Percentiles rank a stretch among this genome's conserved stretches.
Conservation (phyloP, 345 rosid species). For the Lenwebbia sp. region DNA sequence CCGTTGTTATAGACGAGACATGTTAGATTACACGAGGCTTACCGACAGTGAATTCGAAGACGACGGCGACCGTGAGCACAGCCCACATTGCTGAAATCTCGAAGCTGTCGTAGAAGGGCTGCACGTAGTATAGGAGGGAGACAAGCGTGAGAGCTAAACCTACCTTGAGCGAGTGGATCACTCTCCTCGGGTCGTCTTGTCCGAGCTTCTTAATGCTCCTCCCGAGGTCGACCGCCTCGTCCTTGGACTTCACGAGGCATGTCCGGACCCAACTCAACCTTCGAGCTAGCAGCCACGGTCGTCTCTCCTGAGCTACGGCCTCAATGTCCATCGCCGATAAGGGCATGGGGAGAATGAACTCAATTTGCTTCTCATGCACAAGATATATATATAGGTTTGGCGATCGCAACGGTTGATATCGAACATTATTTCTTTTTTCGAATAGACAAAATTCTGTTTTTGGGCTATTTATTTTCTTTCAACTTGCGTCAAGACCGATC, state of each 20-base stretch:
- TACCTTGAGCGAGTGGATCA: conserved; percentile 65
- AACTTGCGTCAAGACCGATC: no score
- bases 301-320: conserved; percentile 1
- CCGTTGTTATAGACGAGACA: not conserved
- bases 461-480: no score
- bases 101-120: conserved; percentile 55
- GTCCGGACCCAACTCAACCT: conserved; percentile 15
- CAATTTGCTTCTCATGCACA: conserved; percentile 18
- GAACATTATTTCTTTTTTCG: no score
- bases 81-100: conserved; percentile 86
- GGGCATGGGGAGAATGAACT: not conserved
- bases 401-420: no score
- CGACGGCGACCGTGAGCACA: conserved; percentile 63
- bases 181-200: conserved; percentile 63
- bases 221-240: conserved; percentile 5
- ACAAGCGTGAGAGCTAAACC: conserved; percentile 72
- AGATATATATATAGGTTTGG: not conserved
- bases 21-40: conserved; percentile 1
- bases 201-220: conserved; percentile 30
- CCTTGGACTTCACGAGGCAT: conserved; percentile 14
- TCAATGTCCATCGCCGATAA: conserved; percentile 9
- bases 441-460: no score
- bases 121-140: conserved; percentile 48
- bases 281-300: not conserved
- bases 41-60: conserved; percentile 78